Percentiles rank a stretch among this genome's conserved stretches.
Conservation (phyloP, 805 yeast species). For the Kuraishia capsulata region DNA sequence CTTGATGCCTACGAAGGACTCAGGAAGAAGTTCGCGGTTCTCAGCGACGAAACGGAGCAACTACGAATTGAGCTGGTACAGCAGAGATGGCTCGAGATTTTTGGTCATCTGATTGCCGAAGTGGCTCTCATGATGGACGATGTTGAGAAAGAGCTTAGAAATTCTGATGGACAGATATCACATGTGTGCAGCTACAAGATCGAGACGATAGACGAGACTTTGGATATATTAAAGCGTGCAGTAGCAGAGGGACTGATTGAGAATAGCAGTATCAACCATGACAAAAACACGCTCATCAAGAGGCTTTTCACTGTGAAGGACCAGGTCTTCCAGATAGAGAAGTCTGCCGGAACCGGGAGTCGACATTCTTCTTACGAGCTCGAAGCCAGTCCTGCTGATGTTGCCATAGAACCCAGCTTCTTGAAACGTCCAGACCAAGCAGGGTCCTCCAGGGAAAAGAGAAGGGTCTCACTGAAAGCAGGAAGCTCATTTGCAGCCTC, state of each 20-base stretch:
- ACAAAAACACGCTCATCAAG: slow-evolving; percentile 3
- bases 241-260: slow-evolving; percentile 10
- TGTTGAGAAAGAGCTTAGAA: slow-evolving; percentile 13
- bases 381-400: not conserved
- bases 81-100: slow-evolving; percentile 46
- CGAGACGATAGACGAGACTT: slow-evolving; percentile 6
- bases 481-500: slow-evolving; percentile 8
- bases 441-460: slow-evolving; percentile 2
- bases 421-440: not conserved
- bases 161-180: slow-evolving; percentile 3
- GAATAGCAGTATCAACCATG: slow-evolving; percentile 2
- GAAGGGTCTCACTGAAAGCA: not conserved
- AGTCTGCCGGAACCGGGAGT: not conserved
- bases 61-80: slow-evolving; percentile 41
- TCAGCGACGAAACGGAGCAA: slow-evolving; percentile 29
- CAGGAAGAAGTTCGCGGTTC: slow-evolving; percentile 27
- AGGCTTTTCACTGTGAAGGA: slow-evolving; percentile 2
- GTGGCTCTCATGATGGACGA: slow-evolving; percentile 18
- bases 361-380: not conserved
- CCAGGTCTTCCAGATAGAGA: slow-evolving; percentile 2
- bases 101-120: slow-evolving; percentile 36
- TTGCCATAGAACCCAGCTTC: not conserved
- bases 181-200: slow-evolving; percentile 2
- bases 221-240: slow-evolving; percentile 13
- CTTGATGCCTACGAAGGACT: slow-evolving; percentile 29